phyloP scores from a whole-genome alignment of 106 monocot species.

The Dioscorea dumetorum region DNA sequence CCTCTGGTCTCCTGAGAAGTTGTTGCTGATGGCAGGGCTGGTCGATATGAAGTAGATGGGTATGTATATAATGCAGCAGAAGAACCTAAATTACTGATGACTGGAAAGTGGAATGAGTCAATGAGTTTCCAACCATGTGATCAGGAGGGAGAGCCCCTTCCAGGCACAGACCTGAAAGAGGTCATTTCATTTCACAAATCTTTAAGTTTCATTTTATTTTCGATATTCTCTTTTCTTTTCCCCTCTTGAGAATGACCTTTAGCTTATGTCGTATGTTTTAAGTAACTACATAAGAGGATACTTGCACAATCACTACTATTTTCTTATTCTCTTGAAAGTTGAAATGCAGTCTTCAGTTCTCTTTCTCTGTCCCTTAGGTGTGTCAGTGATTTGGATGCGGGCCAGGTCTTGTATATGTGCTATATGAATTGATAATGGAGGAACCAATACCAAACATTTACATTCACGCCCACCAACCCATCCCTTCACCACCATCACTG shows the following conservation, averaged over 20 bases:
- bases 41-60: conserved; percentile 94
- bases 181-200: conserved; percentile 17
- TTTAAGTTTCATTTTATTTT: not conserved
- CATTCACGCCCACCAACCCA: too few relatives aligned
- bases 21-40: conserved; percentile 35
- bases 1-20: not conserved
- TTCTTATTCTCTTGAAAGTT: too few relatives aligned
- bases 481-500: too few relatives aligned
- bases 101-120: conserved; percentile 93
- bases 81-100: conserved; percentile 87
- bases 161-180: conserved; percentile 86
- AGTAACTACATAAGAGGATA: too few relatives aligned
- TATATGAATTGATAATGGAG: too few relatives aligned
- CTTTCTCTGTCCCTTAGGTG: too few relatives aligned
- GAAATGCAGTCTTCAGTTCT: too few relatives aligned
- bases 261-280: too few relatives aligned
- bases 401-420: too few relatives aligned
- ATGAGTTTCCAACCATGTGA: conserved; percentile 96
- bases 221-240: not conserved
- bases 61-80: conserved; percentile 84
- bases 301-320: too few relatives aligned
- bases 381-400: too few relatives aligned
- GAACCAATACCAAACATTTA: too few relatives aligned
- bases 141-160: conserved; percentile 84
- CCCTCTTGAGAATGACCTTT: not conserved